Conservation (phyloP, 1,139 yeast genomes). For the Kluyveromyces marxianus region DNA sequence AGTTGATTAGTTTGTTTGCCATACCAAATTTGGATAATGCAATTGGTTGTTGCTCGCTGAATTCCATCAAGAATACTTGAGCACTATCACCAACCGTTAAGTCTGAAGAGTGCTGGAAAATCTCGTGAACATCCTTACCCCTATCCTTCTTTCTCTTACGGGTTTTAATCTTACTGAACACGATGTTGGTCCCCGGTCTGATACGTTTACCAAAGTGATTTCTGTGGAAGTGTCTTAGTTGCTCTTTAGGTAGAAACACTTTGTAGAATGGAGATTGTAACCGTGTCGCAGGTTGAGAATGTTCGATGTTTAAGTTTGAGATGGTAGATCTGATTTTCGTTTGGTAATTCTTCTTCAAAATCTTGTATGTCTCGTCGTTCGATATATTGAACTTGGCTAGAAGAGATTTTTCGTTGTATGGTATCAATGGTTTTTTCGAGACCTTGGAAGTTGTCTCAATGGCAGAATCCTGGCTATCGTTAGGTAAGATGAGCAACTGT, state of each 20-base stretch:
- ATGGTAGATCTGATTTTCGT: slow-evolving; percentile 89
- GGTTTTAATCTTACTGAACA: slow-evolving; percentile 66
- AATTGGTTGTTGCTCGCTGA: slow-evolving; percentile 82
- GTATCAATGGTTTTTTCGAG: slow-evolving; percentile 10
- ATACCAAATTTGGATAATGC: slow-evolving; percentile 86
- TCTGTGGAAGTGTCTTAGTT: slow-evolving; percentile 75
- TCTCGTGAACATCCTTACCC: slow-evolving; percentile 70
- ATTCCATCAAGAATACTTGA: slow-evolving; percentile 71
- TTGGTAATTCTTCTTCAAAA: slow-evolving; percentile 77
- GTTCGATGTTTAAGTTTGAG: slow-evolving; percentile 87
- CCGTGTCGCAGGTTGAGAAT: slow-evolving; percentile 78
- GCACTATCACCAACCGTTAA: slow-evolving; percentile 81
- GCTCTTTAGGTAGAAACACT: slow-evolving; percentile 62
- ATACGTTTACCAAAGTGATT: slow-evolving; percentile 53
- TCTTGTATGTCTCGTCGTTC: slow-evolving; percentile 80
- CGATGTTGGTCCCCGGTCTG: slow-evolving; percentile 70
- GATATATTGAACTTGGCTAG: slow-evolving; percentile 65
- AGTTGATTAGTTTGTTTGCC: slow-evolving; percentile 91
- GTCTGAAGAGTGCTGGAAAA: slow-evolving; percentile 65
- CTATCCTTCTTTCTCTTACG: slow-evolving; percentile 86
- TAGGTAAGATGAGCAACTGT: slow-evolving; percentile 51
- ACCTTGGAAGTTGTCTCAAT: slow-evolving; percentile 12
- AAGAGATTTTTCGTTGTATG: slow-evolving; percentile 31
- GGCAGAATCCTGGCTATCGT: slow-evolving; percentile 12
- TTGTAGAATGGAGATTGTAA: slow-evolving; percentile 89